These are phyloP conservation scores for Eremochloa ophiuroides DNA, from an alignment of 176 grass and related monocot species.

Conservation along the genomic window DNA sequence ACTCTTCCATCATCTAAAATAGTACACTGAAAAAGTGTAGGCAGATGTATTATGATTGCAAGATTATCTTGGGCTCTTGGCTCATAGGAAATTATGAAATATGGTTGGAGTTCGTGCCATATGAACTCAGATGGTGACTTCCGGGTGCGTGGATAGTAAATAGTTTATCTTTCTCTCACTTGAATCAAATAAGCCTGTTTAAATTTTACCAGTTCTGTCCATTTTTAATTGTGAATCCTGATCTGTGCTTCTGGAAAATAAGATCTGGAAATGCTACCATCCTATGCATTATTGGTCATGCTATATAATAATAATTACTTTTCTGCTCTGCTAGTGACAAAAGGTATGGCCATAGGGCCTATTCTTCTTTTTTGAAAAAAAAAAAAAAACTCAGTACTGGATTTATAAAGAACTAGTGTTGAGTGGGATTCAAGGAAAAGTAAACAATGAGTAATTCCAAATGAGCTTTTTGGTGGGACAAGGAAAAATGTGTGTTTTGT, in stretches of 20 bases:
- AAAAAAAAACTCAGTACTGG: not conserved
- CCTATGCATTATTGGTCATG: not conserved
- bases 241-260: not conserved
- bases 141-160: not conserved
- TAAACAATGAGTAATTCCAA: not conserved
- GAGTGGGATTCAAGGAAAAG: not conserved
- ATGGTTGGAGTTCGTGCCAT: slow-evolving; percentile 4
- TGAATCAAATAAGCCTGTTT: not conserved
- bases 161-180: not conserved
- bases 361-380: not conserved
- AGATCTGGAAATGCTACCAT: not conserved
- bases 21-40: not conserved
- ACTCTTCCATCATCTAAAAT: not conserved
- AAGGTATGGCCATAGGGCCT: not conserved
- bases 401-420: not conserved
- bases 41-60: not conserved
- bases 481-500: not conserved
- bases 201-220: not conserved
- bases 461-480: not conserved
- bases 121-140: not conserved
- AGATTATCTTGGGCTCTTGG: slow-evolving; percentile 6
- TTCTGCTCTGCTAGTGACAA: not conserved
- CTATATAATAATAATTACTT: not conserved
- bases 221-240: not conserved
- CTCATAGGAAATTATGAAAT: slow-evolving; percentile 3